These are phyloP conservation scores for Sambucus nigra DNA, from an alignment of 129 eudicot genomes.

Conservation along the genomic window DNA sequence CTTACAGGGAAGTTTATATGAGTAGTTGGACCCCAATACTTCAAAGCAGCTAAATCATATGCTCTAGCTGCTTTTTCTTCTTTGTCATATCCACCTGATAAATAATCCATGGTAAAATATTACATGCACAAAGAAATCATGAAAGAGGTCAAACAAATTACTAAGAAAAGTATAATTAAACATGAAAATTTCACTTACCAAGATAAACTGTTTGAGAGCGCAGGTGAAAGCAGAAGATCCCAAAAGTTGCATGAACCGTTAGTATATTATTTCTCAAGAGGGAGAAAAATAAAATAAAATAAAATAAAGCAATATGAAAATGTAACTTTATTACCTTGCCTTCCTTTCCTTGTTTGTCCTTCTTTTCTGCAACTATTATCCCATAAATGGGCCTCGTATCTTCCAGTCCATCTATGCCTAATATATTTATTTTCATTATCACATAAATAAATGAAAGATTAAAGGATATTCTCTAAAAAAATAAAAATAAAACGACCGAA, in stretches of 20 bases:
- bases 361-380: conserved; percentile 83
- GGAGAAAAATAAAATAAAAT: background rate
- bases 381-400: conserved; percentile 96
- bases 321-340: conserved; percentile 52
- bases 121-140: background rate
- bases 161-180: background rate
- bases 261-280: background rate
- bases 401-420: conserved; percentile 93
- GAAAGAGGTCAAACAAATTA: too few species aligned
- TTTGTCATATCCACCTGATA: conserved; percentile 85
- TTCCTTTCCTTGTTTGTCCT: conserved; percentile 92
- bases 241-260: background rate
- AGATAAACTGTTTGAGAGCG: conserved; percentile 49
- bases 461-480: too few species aligned
- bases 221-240: conserved; percentile 7
- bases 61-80: conserved; percentile 97
- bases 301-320: background rate
- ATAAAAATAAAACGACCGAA: too few species aligned
- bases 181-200: conserved; percentile 3
- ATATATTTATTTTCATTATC: too few species aligned
- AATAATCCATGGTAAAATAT: background rate
- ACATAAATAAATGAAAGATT: too few species aligned
- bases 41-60: conserved; percentile 91
- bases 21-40: conserved; percentile 92
- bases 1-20: conserved; percentile 83